phyloP scores from a whole-genome alignment of 2,329 filamentous ascomycete species.

The Colletotrichum theobromicola region DNA sequence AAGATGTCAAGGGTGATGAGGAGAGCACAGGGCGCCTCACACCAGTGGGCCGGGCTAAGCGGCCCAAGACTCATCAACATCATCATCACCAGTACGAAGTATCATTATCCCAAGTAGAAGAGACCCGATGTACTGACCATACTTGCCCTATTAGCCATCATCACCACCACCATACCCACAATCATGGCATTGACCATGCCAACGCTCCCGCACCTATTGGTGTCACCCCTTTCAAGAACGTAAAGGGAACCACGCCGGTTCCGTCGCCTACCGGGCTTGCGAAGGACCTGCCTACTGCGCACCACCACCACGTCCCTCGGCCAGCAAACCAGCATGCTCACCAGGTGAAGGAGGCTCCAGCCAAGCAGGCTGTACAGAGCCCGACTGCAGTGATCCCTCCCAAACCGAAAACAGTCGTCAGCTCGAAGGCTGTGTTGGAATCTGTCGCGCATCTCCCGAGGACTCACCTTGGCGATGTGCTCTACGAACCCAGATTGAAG shows the following conservation, averaged over 20 bases:
- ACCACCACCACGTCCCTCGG: slow-evolving; percentile 52
- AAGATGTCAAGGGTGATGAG: slow-evolving; percentile 72
- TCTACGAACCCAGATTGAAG: slow-evolving; percentile 76
- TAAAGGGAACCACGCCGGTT: slow-evolving; percentile 50
- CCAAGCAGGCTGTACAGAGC: slow-evolving; percentile 35
- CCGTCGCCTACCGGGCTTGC: slow-evolving; percentile 47
- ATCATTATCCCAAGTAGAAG: slow-evolving; percentile 22
- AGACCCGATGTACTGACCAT: background rate
- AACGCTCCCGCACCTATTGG: slow-evolving; percentile 43
- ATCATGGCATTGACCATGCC: slow-evolving; percentile 54
- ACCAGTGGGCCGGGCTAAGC: slow-evolving; percentile 66
- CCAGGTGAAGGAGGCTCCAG: slow-evolving; percentile 18
- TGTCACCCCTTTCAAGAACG: slow-evolving; percentile 51
- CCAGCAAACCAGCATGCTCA: slow-evolving; percentile 28
- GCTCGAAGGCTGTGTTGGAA: slow-evolving; percentile 73
- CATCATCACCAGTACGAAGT: slow-evolving; percentile 70
- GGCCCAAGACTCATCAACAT: slow-evolving; percentile 69
- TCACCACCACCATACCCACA: slow-evolving; percentile 67
- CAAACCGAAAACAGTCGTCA: slow-evolving; percentile 70
- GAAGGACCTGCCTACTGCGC: slow-evolving; percentile 42
- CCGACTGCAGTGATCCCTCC: slow-evolving; percentile 53
- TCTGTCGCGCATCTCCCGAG: slow-evolving; percentile 74
- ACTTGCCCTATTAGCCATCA: slow-evolving; percentile 43
- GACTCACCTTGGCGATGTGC: slow-evolving; percentile 81
- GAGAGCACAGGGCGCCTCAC: slow-evolving; percentile 67